phyloP scores from a whole-genome alignment of 169 alveolate genomes.

The Babesia bigemina region DNA sequence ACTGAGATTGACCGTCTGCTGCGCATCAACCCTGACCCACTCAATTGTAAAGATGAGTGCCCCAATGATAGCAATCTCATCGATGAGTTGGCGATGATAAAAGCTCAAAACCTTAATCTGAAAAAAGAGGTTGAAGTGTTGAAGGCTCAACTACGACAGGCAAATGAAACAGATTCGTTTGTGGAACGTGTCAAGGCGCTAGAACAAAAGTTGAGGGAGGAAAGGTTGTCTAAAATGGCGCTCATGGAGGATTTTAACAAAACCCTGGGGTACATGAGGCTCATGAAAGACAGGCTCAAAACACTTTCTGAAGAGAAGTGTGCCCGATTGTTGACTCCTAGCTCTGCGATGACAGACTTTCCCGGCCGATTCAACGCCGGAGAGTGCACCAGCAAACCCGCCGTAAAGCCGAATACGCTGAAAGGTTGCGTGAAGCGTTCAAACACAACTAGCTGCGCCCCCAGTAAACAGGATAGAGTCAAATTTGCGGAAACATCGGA shows the following conservation, averaged over 20 bases:
- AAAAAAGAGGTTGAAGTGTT: conserved; percentile 23
- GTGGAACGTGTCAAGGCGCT: conserved; percentile 31
- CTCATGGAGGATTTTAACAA: conserved; percentile 62
- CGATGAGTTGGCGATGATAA: not conserved
- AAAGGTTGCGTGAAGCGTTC: conserved; percentile 35
- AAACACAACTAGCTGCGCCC: conserved; percentile 24
- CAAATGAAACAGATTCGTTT: not conserved
- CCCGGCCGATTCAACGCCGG: not conserved
- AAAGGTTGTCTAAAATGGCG: conserved; percentile 34
- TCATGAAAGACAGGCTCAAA: conserved; percentile 60
- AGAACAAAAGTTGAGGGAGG: conserved; percentile 34
- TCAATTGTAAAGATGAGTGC: not conserved
- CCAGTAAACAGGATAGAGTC: conserved; percentile 32
- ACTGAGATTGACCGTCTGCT: conserved; percentile 28
- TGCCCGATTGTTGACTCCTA: not conserved
- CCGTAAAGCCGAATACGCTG: not conserved
- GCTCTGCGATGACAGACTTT: not conserved
- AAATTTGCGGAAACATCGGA: conserved; percentile 58
- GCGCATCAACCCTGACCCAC: conserved; percentile 1
- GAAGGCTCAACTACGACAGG: conserved; percentile 3
- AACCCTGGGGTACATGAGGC: conserved; percentile 59
- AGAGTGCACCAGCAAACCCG: not conserved
- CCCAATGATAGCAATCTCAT: not conserved
- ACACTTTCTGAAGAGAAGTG: conserved; percentile 13
- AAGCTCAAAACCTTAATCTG: conserved; percentile 1